phyloP scores from a whole-genome alignment of 2,329 filamentous ascomycete species.

The Aspergillus pseudoterreus region DNA sequence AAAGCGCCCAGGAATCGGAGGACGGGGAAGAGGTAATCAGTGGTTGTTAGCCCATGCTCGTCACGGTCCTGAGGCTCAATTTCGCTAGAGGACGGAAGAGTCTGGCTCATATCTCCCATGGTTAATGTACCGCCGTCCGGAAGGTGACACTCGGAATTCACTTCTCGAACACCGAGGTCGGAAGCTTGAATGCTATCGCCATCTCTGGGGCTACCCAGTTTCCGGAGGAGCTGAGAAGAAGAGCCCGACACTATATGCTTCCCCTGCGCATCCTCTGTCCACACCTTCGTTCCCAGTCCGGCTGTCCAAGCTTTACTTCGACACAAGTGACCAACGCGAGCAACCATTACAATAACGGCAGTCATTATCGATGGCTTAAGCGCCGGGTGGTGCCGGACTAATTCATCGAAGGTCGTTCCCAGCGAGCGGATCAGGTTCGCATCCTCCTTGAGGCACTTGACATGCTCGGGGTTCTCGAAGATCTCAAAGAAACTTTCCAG shows the following conservation, averaged over 20 bases:
- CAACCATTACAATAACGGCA: constrained; percentile 85
- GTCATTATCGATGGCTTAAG: constrained; percentile 77
- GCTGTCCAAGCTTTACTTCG: constrained; percentile 64
- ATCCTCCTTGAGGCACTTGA: constrained; percentile 77
- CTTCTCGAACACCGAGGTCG: constrained; percentile 22
- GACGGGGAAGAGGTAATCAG: constrained; percentile 70
- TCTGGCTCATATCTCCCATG: constrained; percentile 26
- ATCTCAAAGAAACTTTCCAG: constrained; percentile 88
- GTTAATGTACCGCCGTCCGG: constrained; percentile 36
- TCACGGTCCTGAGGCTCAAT: constrained; percentile 49
- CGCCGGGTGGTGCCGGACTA: constrained; percentile 86
- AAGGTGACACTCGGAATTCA: constrained; percentile 25
- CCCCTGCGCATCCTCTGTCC: constrained; percentile 58
- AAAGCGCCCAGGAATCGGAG: constrained; percentile 75
- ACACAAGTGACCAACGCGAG: constrained; percentile 72
- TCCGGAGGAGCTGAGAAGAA: constrained; percentile 35
- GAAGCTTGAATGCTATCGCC: constrained; percentile 20
- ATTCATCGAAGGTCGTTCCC: constrained; percentile 85
- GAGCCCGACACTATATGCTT: constrained; percentile 59
- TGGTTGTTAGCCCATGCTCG: constrained; percentile 51
- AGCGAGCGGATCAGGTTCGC: constrained; percentile 68
- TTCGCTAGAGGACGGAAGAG: constrained; percentile 22
- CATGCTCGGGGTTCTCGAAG: constrained; percentile 89
- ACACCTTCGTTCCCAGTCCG: constrained; percentile 76
- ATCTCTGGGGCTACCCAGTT: constrained; percentile 29